Conservation (phyloP, 805 yeast genomes). For the Dipodascopsis uninucleata region DNA sequence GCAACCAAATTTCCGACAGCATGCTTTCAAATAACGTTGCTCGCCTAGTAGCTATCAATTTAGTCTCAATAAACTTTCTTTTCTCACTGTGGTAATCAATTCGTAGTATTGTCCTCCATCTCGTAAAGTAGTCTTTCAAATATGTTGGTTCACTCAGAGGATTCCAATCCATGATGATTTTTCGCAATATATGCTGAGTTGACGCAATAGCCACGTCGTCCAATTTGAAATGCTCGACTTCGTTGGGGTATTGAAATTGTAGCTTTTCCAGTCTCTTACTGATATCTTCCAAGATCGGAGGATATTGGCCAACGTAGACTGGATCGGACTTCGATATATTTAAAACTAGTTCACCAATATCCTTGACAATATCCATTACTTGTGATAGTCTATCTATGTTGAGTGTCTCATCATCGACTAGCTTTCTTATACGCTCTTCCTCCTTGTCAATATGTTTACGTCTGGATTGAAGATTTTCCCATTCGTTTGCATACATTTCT, state of each 20-base stretch:
- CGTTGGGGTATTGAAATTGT: conserved; percentile 25
- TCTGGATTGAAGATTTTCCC: conserved; percentile 26
- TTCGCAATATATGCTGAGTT: conserved; percentile 20
- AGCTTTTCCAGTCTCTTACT: conserved; percentile 32
- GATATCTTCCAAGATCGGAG: conserved; percentile 35
- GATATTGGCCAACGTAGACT: background rate
- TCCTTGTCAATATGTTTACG: conserved; percentile 15
- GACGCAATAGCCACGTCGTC: conserved; percentile 33
- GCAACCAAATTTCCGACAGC: conserved; percentile 39
- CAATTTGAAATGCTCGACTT: conserved; percentile 20
- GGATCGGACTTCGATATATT: background rate
- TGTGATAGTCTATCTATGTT: conserved; percentile 17
- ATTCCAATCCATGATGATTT: conserved; percentile 39
- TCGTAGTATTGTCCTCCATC: conserved; percentile 33
- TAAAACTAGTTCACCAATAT: background rate
- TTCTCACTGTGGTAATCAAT: conserved; percentile 1
- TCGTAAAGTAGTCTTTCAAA: conserved; percentile 35
- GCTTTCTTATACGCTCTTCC: conserved; percentile 8
- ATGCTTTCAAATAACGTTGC: conserved; percentile 38
- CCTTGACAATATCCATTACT: conserved; percentile 5
- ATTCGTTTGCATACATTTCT: conserved; percentile 25
- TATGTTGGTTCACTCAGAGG: conserved; percentile 37
- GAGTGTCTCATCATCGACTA: conserved; percentile 17
- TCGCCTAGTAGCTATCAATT: conserved; percentile 19
- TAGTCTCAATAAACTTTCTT: conserved; percentile 1